These are phyloP conservation scores for Alternaria panax DNA, from an alignment of 2,329 filamentous ascomycete genomes.

Conservation along the genomic window DNA sequence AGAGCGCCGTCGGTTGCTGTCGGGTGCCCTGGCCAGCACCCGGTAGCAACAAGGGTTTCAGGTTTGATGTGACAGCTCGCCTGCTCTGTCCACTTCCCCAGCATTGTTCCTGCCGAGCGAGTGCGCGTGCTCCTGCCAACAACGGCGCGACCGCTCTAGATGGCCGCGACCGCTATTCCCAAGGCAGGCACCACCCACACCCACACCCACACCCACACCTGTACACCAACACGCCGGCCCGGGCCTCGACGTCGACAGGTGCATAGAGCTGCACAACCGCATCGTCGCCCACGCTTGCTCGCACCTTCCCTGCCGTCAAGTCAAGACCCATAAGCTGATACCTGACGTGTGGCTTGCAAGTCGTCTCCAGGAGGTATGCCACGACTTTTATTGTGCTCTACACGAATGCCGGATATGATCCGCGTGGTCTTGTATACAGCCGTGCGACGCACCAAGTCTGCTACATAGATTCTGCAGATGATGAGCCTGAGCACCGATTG, in stretches of 20 bases:
- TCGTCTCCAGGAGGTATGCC: background rate
- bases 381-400: background rate
- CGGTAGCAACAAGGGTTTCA: constrained; percentile 14
- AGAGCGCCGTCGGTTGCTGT: background rate
- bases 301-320: background rate
- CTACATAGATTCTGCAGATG: background rate
- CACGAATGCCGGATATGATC: background rate
- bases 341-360: background rate
- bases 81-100: constrained; percentile 12
- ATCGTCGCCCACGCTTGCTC: constrained; percentile 1
- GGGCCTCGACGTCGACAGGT: background rate
- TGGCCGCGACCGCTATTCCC: background rate
- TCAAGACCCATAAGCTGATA: background rate
- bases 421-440: background rate
- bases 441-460: background rate
- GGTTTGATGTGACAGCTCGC: constrained; percentile 13
- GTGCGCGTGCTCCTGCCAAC: background rate
- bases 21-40: background rate
- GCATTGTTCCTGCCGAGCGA: background rate
- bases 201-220: too few species aligned
- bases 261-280: background rate
- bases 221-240: background rate
- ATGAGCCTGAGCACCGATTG: background rate
- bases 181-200: background rate
- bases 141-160: background rate